Base-by-base conservation (phyloP, 345 rosid species). In the Pistacia integerrima region DNA sequence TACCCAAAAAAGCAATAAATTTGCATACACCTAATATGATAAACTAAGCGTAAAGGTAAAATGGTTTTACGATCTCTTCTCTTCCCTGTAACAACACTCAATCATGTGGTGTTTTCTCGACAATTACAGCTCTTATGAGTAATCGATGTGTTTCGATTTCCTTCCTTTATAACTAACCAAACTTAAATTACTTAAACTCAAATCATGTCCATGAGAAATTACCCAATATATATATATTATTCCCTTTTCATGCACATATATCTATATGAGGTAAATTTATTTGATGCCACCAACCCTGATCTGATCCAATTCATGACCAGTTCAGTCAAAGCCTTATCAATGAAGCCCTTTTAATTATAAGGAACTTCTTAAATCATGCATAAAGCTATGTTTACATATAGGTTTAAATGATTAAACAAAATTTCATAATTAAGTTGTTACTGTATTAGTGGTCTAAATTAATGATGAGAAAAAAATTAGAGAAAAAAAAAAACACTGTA, bases 41-140 rank as follows among this genome's bases (percentile, higher is more conserved):
- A 69, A 69, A 69, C 25, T 69, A 54, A 69, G 20, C 73, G 73
- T 54, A 69, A 69, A 69, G 73, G 33, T 1, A 69, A 54, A 69
- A 17, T 28, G 59, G 11, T 14, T 28, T 18, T 55, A 36, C 51
- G 46, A 41, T 5, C 46, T 41, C 46, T 41, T 35, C 63, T 56
- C 74, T 35, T 70, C 16, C 61, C 73, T 18, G 51, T 35, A 13
- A 70, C 16, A 70, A 36, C 20, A 70, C 74, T 70, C 63, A 70
- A 55, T 17, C 3, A 18, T 69, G 61, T 2, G 33, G 4, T 54
- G 44, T 54, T 69, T 54, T 55, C 35, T 17, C 73, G 30, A 52
- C 73, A 69, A 16, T 54, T 52, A 52, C 16, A 41, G 33, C 64
- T 60, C 16, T 16, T 11, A 1, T 25, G 64, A 22, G 36, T 4